A percentile compares a stretch with the other conserved stretches of the same genome.
Evolutionary conservation across 495 filamentous ascomycete genomes (phyloP).

Genomic region (Cercophora sp.): DNA sequence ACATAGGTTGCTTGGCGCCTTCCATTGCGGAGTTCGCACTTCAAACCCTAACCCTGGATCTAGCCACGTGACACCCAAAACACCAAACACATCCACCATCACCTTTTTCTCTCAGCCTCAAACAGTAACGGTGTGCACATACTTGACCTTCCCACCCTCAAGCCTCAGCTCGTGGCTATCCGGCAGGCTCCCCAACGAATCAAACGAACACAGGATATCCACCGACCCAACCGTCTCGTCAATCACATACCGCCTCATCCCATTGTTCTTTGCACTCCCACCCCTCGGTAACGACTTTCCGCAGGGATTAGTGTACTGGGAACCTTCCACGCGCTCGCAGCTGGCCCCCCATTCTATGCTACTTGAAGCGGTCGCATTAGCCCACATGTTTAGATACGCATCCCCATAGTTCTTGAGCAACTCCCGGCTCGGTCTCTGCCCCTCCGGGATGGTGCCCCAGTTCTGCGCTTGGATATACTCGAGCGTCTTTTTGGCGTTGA

Average conservation of each 20-base stretch:
- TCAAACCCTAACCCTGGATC: too few species aligned
- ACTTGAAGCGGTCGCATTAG: constrained; percentile 22
- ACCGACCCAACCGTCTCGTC: constrained; percentile 35
- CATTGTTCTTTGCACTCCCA: constrained; percentile 25
- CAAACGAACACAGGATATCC: constrained; percentile 32
- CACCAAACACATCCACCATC: not conserved
- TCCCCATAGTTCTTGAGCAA: constrained; percentile 40
- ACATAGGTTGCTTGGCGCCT: too few species aligned
- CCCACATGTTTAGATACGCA: constrained; percentile 40
- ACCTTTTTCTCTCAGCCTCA: not conserved
- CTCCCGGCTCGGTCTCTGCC: constrained; percentile 27
- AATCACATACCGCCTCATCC: constrained; percentile 32
- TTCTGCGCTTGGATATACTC: constrained; percentile 26
- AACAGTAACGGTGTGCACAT: constrained; percentile 31
- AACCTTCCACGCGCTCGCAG: constrained; percentile 35
- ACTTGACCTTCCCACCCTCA: constrained; percentile 32
- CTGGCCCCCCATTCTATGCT: constrained; percentile 28
- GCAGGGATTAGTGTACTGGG: constrained; percentile 6
- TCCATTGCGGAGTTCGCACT: too few species aligned
- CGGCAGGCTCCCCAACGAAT: constrained; percentile 25
- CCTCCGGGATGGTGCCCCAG: constrained; percentile 38
- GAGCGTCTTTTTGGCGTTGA: constrained; percentile 35
- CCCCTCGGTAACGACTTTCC: constrained; percentile 9
- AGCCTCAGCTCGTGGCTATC: constrained; percentile 34
- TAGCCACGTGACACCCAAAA: too few species aligned